These are phyloP conservation scores for Protoeuglena noctilucae DNA, from an alignment of 139 green algal genomes.

Conservation along the genomic window DNA sequence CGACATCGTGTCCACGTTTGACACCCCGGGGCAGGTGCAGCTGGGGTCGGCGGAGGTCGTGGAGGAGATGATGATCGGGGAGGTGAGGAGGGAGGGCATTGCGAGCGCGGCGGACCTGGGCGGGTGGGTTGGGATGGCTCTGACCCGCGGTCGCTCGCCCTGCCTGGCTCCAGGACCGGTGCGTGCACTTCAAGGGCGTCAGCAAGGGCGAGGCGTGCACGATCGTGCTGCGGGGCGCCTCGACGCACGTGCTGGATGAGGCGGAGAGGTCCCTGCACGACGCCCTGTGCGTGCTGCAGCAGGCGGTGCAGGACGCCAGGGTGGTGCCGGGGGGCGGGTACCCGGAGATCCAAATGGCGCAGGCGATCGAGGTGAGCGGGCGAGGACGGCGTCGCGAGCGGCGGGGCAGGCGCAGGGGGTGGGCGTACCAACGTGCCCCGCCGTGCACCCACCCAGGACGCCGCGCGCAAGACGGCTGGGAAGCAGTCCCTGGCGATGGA, in stretches of 20 bases:
- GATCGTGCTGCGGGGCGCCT: slow-evolving; percentile 87
- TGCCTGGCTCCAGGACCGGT: slow-evolving; percentile 73
- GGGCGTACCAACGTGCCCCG: no score
- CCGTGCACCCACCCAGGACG: no score
- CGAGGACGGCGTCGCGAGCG: no score
- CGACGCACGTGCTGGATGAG: slow-evolving; percentile 88
- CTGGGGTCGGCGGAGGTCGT: slow-evolving; percentile 76
- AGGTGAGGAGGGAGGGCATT: no score
- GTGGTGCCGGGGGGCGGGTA: slow-evolving; percentile 86
- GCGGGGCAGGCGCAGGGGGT: no score
- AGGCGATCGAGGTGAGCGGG: background rate
- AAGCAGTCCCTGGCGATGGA: slow-evolving; percentile 87
- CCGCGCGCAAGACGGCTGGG: slow-evolving; percentile 66
- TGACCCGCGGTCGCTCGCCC: no score
- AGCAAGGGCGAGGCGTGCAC: slow-evolving; percentile 86
- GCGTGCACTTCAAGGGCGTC: slow-evolving; percentile 92
- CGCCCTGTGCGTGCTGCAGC: slow-evolving; percentile 88
- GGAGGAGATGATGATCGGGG: slow-evolving; percentile 91
- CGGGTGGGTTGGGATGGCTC: no score
- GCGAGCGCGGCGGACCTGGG: no score
- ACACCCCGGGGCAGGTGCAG: slow-evolving; percentile 57
- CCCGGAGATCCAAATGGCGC: slow-evolving; percentile 69
- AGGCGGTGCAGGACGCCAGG: slow-evolving; percentile 62
- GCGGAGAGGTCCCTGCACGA: slow-evolving; percentile 93
- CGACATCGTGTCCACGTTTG: slow-evolving; percentile 95